phyloP scores from a whole-genome alignment of 2,329 filamentous ascomycete species.

The Claviceps arundinis region DNA sequence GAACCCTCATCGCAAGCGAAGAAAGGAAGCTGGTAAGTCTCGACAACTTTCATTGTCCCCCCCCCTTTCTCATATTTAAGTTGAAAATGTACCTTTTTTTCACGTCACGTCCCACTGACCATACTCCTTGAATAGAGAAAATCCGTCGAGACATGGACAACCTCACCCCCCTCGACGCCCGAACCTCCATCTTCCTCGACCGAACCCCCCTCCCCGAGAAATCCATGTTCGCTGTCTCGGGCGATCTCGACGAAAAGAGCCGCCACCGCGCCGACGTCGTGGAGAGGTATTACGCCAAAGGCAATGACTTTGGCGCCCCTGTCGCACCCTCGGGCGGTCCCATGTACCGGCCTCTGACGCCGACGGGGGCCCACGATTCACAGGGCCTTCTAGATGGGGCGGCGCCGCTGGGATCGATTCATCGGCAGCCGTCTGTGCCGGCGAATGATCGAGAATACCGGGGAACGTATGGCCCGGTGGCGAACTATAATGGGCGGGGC shows the following conservation, averaged over 20 bases:
- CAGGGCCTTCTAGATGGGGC: constrained; percentile 26
- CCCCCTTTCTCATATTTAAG: not conserved
- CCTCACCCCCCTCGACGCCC: constrained; percentile 75
- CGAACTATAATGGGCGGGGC: constrained; percentile 2
- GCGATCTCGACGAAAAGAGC: constrained; percentile 23
- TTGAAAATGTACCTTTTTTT: not conserved
- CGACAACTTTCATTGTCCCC: not conserved
- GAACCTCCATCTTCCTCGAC: constrained; percentile 72
- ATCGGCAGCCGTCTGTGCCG: constrained; percentile 7
- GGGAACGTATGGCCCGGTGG: constrained; percentile 8
- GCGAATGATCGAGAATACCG: constrained; percentile 4
- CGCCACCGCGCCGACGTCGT: constrained; percentile 17
- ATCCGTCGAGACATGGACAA: constrained; percentile 62
- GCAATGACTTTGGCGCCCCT: constrained; percentile 11
- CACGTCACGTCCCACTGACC: constrained; percentile 1
- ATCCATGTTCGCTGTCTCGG: constrained; percentile 31
- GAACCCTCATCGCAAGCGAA: constrained; percentile 79
- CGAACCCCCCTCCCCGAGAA: constrained; percentile 23
- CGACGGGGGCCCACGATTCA: constrained; percentile 19
- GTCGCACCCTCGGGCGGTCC: constrained; percentile 15
- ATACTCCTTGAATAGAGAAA: constrained; percentile 46
- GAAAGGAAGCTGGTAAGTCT: constrained; percentile 75
- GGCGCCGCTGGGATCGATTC: constrained; percentile 23
- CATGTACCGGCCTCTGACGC: constrained; percentile 25
- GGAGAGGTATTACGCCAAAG: constrained; percentile 18